Conservation (phyloP, 257 asterid species). For the Jaltomata sinuosa region DNA sequence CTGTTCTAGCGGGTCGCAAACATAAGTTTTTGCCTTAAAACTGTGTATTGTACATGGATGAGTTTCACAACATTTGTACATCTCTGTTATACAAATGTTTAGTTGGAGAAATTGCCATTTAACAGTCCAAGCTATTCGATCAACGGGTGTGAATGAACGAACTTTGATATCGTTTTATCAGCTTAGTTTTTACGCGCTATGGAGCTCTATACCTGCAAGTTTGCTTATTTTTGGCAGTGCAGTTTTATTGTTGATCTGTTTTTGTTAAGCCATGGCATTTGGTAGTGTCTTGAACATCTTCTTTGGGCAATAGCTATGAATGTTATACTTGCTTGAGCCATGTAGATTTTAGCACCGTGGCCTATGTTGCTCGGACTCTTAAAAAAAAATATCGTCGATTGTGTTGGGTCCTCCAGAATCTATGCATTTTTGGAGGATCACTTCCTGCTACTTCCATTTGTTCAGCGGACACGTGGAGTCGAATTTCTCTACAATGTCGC, state of each 20-base stretch:
- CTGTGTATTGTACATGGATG: background rate
- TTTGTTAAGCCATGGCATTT: background rate
- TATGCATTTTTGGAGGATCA: background rate
- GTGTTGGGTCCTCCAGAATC: background rate
- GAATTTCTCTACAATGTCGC: background rate
- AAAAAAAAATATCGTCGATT: background rate
- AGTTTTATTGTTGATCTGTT: background rate
- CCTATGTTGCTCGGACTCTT: background rate
- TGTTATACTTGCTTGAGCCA: background rate
- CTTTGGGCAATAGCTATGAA: background rate
- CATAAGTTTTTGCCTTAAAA: background rate
- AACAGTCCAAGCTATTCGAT: background rate
- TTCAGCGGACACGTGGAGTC: background rate
- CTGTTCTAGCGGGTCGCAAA: background rate
- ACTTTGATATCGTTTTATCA: background rate
- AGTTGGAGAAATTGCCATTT: background rate
- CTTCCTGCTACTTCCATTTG: background rate
- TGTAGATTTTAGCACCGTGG: background rate
- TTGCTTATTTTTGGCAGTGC: background rate
- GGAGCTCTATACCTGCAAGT: background rate
- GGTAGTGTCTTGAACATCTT: background rate
- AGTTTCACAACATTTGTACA: background rate
- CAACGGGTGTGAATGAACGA: background rate
- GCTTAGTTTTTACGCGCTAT: background rate
- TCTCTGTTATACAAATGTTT: background rate